These are phyloP conservation scores for Wickerhamomyces subpelliculosus DNA, from an alignment of 805 yeast genomes.

Conservation along the genomic window DNA sequence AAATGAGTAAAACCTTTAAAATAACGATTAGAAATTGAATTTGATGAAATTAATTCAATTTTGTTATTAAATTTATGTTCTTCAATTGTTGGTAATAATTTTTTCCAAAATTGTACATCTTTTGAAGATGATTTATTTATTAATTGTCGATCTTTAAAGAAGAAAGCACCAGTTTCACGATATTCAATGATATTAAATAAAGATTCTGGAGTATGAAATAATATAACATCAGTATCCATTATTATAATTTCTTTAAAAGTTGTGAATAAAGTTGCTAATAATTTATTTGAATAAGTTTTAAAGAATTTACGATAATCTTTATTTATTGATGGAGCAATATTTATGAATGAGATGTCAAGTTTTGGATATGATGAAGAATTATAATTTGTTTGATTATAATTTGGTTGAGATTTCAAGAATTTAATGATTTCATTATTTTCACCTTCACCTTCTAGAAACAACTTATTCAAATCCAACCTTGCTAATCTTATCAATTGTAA, in stretches of 20 bases:
- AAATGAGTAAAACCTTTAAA: constrained; percentile 14
- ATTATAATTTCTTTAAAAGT: constrained; percentile 44
- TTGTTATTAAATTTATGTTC: too few species aligned
- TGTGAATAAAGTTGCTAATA: constrained; percentile 48
- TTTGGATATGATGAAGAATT: constrained; percentile 6
- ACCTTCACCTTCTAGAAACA: background rate
- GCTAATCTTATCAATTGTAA: constrained; percentile 9
- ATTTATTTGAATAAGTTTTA: constrained; percentile 34
- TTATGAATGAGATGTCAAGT: constrained; percentile 23
- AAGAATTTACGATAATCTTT: constrained; percentile 11
- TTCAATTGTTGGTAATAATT: constrained; percentile 4
- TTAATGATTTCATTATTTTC: background rate
- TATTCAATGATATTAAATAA: constrained; percentile 29
- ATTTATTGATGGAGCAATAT: constrained; percentile 7
- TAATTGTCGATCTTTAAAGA: constrained; percentile 35
- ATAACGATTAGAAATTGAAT: constrained; percentile 6
- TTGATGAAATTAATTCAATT: too few species aligned
- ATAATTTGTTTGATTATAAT: background rate
- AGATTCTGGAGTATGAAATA: constrained; percentile 30
- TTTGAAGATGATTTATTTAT: constrained; percentile 2
- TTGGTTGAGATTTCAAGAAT: background rate
- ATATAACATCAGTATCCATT: constrained; percentile 48
- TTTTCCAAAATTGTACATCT: constrained; percentile 1
- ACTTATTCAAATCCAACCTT: background rate
- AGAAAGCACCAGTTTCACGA: constrained; percentile 29